Conservation (phyloP, 257 asterid species). For the Ligustrum vulgare region DNA sequence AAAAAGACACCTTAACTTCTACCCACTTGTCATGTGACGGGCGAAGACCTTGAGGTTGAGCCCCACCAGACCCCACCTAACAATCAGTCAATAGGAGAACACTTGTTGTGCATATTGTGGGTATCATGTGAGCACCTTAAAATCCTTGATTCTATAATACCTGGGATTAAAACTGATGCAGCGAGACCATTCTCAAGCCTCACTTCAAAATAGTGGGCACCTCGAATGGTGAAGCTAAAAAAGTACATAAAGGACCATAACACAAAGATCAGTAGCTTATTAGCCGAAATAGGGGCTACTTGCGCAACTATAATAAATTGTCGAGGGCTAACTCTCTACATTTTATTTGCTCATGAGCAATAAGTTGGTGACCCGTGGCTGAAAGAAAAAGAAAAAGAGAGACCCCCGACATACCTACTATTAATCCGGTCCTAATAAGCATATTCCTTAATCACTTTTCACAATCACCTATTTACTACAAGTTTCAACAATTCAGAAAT, state of each 20-base stretch:
- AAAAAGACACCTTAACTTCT: too few species aligned
- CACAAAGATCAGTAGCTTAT: too few species aligned
- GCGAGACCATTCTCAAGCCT: not conserved
- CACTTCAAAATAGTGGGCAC: not conserved
- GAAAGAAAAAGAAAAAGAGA: too few species aligned
- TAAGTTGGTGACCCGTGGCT: not conserved
- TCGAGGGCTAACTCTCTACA: not conserved
- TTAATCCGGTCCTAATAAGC: constrained; percentile 20
- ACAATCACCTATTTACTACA: constrained; percentile 76
- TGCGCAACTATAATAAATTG: not conserved
- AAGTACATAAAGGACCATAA: too few species aligned
- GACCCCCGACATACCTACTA: constrained; percentile 21
- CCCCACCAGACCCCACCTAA: too few species aligned
- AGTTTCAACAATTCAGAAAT: constrained; percentile 76
- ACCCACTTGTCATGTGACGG: too few species aligned
- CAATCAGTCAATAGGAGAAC: too few species aligned
- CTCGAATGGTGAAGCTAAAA: not conserved
- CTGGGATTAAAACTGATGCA: too few species aligned
- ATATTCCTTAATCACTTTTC: constrained; percentile 49
- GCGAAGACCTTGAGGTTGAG: too few species aligned
- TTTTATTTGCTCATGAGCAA: not conserved
- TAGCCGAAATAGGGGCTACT: not conserved
- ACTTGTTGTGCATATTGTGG: too few species aligned
- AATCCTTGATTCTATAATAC: too few species aligned
- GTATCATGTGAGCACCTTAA: too few species aligned